Conservation (phyloP, 2,329 filamentous ascomycete species). For the Calonectria fujianensis region DNA sequence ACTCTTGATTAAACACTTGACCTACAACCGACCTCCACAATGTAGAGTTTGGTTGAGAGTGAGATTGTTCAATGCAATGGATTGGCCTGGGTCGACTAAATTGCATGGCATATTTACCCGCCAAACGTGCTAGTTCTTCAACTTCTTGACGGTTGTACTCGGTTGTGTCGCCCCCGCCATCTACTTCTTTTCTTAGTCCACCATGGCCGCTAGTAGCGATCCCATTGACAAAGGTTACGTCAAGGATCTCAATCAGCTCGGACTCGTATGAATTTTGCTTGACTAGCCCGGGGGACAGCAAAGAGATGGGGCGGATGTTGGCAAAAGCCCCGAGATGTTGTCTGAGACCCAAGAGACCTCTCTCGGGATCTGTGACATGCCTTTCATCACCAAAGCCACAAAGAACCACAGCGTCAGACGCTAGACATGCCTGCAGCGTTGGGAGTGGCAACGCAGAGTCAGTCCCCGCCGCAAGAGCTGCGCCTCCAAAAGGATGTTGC, state of each 20-base stretch:
- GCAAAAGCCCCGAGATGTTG: slow-evolving; percentile 94
- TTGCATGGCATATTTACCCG: slow-evolving; percentile 82
- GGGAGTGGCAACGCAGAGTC: not conserved
- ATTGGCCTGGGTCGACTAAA: slow-evolving; percentile 81
- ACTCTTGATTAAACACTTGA: slow-evolving; percentile 89
- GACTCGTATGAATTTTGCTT: slow-evolving; percentile 89
- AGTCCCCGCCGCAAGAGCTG: not conserved
- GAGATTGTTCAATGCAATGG: slow-evolving; percentile 93
- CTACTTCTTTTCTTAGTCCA: slow-evolving; percentile 86
- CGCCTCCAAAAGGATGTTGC: not conserved
- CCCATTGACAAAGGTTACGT: slow-evolving; percentile 94
- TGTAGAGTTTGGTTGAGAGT: slow-evolving; percentile 84
- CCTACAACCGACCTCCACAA: slow-evolving; percentile 90
- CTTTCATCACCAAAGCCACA: not conserved
- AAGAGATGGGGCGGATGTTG: slow-evolving; percentile 95
- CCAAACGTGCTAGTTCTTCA: slow-evolving; percentile 88
- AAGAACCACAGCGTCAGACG: not conserved
- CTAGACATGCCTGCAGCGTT: not conserved
- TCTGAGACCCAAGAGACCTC: slow-evolving; percentile 90
- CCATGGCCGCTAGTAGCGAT: slow-evolving; percentile 95
- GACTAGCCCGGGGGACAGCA: slow-evolving; percentile 88
- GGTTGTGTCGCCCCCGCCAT: slow-evolving; percentile 84
- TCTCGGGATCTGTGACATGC: slow-evolving; percentile 75
- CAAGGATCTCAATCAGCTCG: slow-evolving; percentile 85
- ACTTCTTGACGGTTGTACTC: slow-evolving; percentile 89